Evolutionary conservation across 441 rosid genomes (phyloP), one percentile per base, ranked within the genome.

Genomic region (Kokia cookei): DNA sequence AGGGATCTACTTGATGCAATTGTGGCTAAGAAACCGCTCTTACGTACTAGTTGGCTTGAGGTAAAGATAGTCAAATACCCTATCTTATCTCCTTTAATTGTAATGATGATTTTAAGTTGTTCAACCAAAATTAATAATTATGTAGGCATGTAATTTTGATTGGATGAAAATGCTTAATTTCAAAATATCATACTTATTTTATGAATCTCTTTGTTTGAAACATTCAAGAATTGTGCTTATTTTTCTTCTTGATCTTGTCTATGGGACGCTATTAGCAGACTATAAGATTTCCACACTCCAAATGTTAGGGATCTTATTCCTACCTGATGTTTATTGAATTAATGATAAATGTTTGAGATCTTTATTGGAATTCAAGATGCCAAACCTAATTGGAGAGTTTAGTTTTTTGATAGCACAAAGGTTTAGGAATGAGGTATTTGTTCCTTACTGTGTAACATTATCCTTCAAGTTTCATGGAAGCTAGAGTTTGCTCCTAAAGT

Each of bases 1-100:
- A 88, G 84, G 71, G 86, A 84, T 71, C 62, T 93, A 22, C 69
- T 93, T 69, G 86, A 90, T 81, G 99, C 93, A 71, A 27, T 90
- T 12, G 78, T 89, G 75, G 80, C 90, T 47, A 87, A 82, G 77
- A 93, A 90, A 79, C 84, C 89, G 32, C 54, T 95, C 43, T 76
- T 86, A 72, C 81, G 78, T 62, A 63, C 64, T 48, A 82, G 85
- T 64, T 95, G 97, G 97, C 85, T 86, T 72, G 87, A 87, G 94
- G 99, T 93, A 86, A 50, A 61, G 0, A 60, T 32, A 24, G 58
- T 19, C 50, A 19, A 69, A 22, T 55, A 55, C 19, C 22, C 2
- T 43, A n/a, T 55, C 75, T 68, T 65, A 65, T 67, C 29, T 75
- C 68, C 35, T 65, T 70, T 14, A 24, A 37, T 73, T 50, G 37